These are phyloP conservation scores for Microcyclosporella mali DNA, from an alignment of 2,329 filamentous ascomycete species.

Conservation along the genomic window DNA sequence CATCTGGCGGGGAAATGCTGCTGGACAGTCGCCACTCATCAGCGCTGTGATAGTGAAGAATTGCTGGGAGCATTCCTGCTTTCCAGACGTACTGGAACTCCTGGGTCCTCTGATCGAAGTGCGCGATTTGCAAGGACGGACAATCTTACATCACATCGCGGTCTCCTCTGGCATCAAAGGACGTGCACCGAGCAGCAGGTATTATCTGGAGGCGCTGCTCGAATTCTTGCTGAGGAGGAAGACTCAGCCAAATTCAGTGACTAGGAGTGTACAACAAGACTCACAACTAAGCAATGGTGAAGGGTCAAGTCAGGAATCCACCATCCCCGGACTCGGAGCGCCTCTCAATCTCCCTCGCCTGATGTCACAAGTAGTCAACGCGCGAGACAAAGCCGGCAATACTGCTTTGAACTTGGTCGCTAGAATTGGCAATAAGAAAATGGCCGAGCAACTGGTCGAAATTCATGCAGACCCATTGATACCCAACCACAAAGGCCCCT, in stretches of 20 bases:
- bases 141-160: slow-evolving; percentile 92
- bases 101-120: slow-evolving; percentile 86
- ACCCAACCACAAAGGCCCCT: slow-evolving; percentile 79
- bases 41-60: slow-evolving; percentile 90
- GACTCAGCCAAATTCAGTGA: slow-evolving; percentile 31
- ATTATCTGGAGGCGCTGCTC: slow-evolving; percentile 89
- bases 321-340: slow-evolving; percentile 34
- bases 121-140: slow-evolving; percentile 80
- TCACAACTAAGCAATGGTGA: slow-evolving; percentile 24
- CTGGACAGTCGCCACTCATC: slow-evolving; percentile 88
- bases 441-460: slow-evolving; percentile 93
- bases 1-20: slow-evolving; percentile 79
- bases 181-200: slow-evolving; percentile 81
- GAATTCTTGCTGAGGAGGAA: slow-evolving; percentile 85
- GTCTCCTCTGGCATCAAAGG: slow-evolving; percentile 94
- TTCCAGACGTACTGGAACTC: slow-evolving; percentile 83
- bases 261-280: slow-evolving; percentile 17
- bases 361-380: slow-evolving; percentile 95
- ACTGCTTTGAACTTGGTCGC: slow-evolving; percentile 92
- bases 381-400: slow-evolving; percentile 87
- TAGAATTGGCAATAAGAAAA: slow-evolving; percentile 84
- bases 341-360: slow-evolving; percentile 86
- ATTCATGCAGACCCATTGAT: slow-evolving; percentile 92
- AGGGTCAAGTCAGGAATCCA: slow-evolving; percentile 24
- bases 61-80: slow-evolving; percentile 83